A percentile compares a stretch with the other conserved stretches of the same genome.
Evolutionary conservation across 345 rosid genomes (phyloP).

Genomic region (Ricinus communis): DNA sequence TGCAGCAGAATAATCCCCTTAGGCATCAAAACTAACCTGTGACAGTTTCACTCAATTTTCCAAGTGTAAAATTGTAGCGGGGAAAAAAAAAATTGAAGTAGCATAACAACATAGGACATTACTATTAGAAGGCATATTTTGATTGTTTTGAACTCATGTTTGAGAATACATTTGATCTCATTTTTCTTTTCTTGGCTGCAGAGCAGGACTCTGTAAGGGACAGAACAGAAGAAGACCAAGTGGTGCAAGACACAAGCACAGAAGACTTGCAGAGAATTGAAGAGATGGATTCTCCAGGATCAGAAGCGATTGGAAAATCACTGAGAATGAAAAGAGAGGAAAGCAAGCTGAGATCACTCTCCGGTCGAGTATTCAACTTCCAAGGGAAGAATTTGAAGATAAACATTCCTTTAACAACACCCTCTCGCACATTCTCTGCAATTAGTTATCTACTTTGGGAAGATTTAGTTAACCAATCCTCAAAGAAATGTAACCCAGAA

Average conservation of each 20-base stretch:
- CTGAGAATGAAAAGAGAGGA: slow-evolving; percentile 48
- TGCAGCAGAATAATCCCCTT: no score
- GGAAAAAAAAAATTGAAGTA: background rate
- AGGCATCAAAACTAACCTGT: no score
- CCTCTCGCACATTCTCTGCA: slow-evolving; percentile 80
- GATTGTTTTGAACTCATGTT: no score
- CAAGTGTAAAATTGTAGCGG: no score
- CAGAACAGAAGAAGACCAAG: slow-evolving; percentile 60
- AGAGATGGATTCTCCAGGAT: slow-evolving; percentile 38
- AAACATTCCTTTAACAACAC: slow-evolving; percentile 84
- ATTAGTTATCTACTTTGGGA: slow-evolving; percentile 70
- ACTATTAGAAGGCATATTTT: no score
- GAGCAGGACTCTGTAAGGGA: slow-evolving; percentile 65
- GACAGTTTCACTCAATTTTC: background rate
- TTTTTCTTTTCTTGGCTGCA: slow-evolving; percentile 25
- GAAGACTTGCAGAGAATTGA: slow-evolving; percentile 46
- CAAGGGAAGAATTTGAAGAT: slow-evolving; percentile 83
- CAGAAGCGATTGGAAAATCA: slow-evolving; percentile 48
- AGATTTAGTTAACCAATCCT: slow-evolving; percentile 67
- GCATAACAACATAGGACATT: background rate
- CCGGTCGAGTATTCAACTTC: slow-evolving; percentile 54
- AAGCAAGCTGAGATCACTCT: slow-evolving; percentile 41
- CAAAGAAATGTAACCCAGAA: slow-evolving; percentile 56
- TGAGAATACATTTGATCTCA: no score
- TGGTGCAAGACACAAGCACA: slow-evolving; percentile 37